These are phyloP conservation scores for Ensete glaucum DNA, from an alignment of 176 grass and related monocot species.

Conservation along the genomic window DNA sequence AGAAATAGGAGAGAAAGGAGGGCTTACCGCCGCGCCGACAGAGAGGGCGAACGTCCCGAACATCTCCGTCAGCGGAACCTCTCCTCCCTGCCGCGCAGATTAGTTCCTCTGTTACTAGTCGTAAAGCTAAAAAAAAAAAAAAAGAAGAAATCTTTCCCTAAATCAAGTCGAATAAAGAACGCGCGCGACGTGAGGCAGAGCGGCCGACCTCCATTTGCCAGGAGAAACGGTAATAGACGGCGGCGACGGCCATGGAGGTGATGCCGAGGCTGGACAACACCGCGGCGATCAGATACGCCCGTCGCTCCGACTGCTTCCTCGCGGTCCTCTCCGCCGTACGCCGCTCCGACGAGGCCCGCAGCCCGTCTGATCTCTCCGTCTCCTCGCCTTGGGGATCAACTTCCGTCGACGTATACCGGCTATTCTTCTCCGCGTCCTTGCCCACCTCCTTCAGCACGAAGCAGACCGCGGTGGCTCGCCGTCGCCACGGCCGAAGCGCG, in stretches of 20 bases:
- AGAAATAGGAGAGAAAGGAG: background rate
- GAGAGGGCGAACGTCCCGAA: constrained; percentile 79
- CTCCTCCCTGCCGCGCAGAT: constrained; percentile 38
- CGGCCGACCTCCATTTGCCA: constrained; percentile 79
- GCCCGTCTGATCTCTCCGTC: background rate
- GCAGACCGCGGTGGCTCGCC: background rate
- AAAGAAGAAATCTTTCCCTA: background rate
- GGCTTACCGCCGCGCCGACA: constrained; percentile 79
- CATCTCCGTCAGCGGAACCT: constrained; percentile 79
- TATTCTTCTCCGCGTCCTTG: background rate
- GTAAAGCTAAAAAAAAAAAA: background rate
- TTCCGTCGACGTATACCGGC: background rate
- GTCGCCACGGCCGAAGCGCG: background rate
- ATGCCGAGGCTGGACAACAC: constrained; percentile 90
- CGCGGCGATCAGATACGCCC: constrained; percentile 74
- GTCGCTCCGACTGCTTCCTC: constrained; percentile 65
- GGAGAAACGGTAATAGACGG: constrained; percentile 87
- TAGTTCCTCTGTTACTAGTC: background rate
- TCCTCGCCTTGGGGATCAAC: background rate
- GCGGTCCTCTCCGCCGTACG: constrained; percentile 27
- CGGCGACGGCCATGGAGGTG: constrained; percentile 77
- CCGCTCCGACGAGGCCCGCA: background rate
- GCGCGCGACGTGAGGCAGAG: background rate
- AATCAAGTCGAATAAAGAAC: constrained; percentile 1
- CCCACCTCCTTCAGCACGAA: background rate